Conservation (phyloP, 306 rosid species). For the Cicer yamashitae region DNA sequence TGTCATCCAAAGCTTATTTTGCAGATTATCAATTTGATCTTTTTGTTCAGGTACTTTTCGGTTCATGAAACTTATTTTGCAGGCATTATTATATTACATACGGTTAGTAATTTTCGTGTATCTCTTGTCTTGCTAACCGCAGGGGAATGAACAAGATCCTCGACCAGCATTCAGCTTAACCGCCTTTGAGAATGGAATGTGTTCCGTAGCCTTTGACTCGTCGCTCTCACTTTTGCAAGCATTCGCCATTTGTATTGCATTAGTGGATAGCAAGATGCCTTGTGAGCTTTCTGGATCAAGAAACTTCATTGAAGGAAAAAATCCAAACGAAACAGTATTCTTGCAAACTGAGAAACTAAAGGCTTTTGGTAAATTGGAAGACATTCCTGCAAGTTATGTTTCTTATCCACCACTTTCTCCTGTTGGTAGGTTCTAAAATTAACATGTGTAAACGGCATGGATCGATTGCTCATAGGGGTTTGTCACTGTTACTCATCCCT, state of each 20-base stretch:
- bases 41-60: constrained; percentile 69
- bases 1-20: constrained; percentile 50
- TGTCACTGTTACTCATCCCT: background rate
- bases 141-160: constrained; percentile 64
- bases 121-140: constrained; percentile 46
- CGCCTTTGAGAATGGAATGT: constrained; percentile 70
- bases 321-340: constrained; percentile 42
- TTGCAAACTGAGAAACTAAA: constrained; percentile 52
- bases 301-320: constrained; percentile 54
- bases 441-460: constrained; percentile 2
- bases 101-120: constrained; percentile 28
- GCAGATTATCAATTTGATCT: constrained; percentile 66
- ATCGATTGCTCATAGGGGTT: background rate
- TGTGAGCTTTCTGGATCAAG: constrained; percentile 57
- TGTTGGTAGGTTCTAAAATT: constrained; percentile 51
- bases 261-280: constrained; percentile 68
- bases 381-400: constrained; percentile 45
- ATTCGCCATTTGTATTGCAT: constrained; percentile 86
- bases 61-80: constrained; percentile 30
- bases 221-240: constrained; percentile 83
- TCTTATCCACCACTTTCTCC: constrained; percentile 46
- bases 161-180: constrained; percentile 61
- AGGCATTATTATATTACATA: constrained; percentile 9
- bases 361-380: constrained; percentile 45
- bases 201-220: constrained; percentile 75